Conservation (phyloP, 2,329 filamentous ascomycete genomes). For the Colletotrichum karsti region DNA sequence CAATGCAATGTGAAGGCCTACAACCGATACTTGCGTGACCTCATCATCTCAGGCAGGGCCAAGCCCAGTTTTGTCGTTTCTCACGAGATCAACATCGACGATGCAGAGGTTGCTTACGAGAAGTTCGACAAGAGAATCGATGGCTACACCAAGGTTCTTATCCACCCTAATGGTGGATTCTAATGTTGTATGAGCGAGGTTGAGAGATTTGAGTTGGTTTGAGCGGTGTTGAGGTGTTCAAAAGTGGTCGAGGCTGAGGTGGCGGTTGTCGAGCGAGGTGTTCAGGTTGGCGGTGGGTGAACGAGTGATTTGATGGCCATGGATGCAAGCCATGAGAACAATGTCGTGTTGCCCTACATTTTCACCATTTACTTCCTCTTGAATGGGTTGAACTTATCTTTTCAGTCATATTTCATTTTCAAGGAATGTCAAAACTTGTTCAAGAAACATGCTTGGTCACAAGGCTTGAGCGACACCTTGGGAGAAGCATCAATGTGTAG, state of each 20-base stretch:
- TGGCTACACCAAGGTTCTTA: constrained; percentile 74
- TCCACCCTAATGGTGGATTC: constrained; percentile 68
- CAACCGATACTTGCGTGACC: constrained; percentile 71
- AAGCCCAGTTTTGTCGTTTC: constrained; percentile 74
- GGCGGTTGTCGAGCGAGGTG: not conserved
- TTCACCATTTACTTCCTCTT: too few relatives aligned
- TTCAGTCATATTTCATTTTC: too few relatives aligned
- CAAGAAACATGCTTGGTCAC: too few relatives aligned
- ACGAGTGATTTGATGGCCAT: too few relatives aligned
- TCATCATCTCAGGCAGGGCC: constrained; percentile 71
- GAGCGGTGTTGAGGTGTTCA: not conserved
- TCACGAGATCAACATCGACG: constrained; percentile 70
- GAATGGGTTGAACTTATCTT: too few relatives aligned
- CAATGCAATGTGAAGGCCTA: constrained; percentile 76
- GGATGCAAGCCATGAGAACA: too few relatives aligned
- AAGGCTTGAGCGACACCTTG: too few relatives aligned
- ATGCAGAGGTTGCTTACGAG: constrained; percentile 67
- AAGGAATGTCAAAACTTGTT: too few relatives aligned
- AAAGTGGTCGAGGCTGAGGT: not conserved
- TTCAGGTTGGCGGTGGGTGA: too few relatives aligned
- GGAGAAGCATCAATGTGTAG: too few relatives aligned
- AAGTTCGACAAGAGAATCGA: constrained; percentile 74
- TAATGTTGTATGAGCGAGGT: not conserved
- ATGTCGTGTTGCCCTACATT: too few relatives aligned
- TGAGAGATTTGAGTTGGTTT: too few relatives aligned